A percentile compares a stretch with the other conserved stretches of the same genome.
phyloP scores from a whole-genome alignment of 352 stramenopile genomes.

The Pythium grandisporangium region DNA sequence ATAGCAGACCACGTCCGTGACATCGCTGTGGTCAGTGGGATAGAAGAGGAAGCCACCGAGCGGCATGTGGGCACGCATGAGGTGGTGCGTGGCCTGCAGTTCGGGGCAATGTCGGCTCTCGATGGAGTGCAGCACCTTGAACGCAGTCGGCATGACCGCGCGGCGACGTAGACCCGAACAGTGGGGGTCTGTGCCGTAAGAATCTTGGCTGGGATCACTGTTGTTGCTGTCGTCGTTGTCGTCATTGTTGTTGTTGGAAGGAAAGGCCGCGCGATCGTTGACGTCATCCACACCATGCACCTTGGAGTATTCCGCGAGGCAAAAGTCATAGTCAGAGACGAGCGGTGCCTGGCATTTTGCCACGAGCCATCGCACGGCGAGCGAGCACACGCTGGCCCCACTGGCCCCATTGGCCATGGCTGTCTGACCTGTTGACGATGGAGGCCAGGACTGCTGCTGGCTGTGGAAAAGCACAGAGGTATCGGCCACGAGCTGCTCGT shows the following conservation, averaged over 20 bases:
- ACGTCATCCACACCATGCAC: constrained; percentile 44
- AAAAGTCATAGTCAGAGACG: constrained; percentile 64
- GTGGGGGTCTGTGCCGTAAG: too few species aligned
- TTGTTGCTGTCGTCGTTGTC: constrained; percentile 1
- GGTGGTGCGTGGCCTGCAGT: constrained; percentile 44
- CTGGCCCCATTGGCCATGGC: background rate
- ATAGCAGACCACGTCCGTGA: constrained; percentile 74
- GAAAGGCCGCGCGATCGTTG: background rate
- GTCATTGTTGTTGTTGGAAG: constrained; percentile 11
- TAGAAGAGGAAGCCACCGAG: constrained; percentile 67
- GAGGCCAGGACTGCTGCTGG: too few species aligned
- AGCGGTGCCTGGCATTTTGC: constrained; percentile 56
- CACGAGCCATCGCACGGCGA: constrained; percentile 66
- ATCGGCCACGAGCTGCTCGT: constrained; percentile 56
- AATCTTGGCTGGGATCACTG: constrained; percentile 15
- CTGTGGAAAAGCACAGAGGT: constrained; percentile 70
- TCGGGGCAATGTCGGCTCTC: constrained; percentile 59
- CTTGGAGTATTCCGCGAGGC: constrained; percentile 62
- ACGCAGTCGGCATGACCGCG: constrained; percentile 28
- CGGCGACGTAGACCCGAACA: constrained; percentile 15
- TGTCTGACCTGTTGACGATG: too few species aligned
- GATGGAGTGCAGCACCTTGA: constrained; percentile 65
- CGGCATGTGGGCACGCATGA: constrained; percentile 48
- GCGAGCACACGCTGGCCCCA: constrained; percentile 20
- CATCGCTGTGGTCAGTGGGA: constrained; percentile 37